These are phyloP conservation scores for Acanthamoeba sp. DNA, from an alignment of 208 protist species.

Conservation along the genomic window DNA sequence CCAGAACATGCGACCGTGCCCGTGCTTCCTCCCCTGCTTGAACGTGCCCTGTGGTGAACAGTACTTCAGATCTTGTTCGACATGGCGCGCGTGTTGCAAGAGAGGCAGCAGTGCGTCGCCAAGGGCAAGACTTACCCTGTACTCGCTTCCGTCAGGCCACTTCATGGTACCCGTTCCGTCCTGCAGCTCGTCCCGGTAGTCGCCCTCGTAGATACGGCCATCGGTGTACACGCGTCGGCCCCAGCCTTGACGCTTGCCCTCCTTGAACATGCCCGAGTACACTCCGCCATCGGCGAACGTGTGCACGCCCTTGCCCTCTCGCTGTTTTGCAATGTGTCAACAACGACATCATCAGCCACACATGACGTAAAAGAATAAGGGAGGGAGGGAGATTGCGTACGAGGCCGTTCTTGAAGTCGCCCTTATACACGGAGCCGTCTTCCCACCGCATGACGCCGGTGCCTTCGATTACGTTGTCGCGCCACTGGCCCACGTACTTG, in stretches of 20 bases:
- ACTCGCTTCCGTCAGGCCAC: constrained; percentile 58
- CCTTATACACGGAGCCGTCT: constrained; percentile 45
- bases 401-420: constrained; percentile 18
- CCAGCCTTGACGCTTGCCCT: constrained; percentile 47
- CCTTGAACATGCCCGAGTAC: constrained; percentile 59
- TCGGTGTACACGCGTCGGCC: constrained; percentile 26
- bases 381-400: neutral
- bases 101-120: no score
- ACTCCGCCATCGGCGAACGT: constrained; percentile 66
- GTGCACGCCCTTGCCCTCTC: constrained; percentile 43
- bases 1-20: constrained; percentile 53
- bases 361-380: neutral
- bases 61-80: neutral
- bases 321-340: neutral
- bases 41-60: neutral
- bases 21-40: constrained; percentile 42
- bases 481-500: constrained; percentile 58
- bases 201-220: constrained; percentile 64
- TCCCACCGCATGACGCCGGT: constrained; percentile 63
- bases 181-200: constrained; percentile 52
- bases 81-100: neutral
- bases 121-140: no score
- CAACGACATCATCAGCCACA: neutral
- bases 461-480: constrained; percentile 39
- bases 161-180: constrained; percentile 18